Conservation (phyloP, 352 stramenopile species). For the Poterioochromonas sp. region DNA sequence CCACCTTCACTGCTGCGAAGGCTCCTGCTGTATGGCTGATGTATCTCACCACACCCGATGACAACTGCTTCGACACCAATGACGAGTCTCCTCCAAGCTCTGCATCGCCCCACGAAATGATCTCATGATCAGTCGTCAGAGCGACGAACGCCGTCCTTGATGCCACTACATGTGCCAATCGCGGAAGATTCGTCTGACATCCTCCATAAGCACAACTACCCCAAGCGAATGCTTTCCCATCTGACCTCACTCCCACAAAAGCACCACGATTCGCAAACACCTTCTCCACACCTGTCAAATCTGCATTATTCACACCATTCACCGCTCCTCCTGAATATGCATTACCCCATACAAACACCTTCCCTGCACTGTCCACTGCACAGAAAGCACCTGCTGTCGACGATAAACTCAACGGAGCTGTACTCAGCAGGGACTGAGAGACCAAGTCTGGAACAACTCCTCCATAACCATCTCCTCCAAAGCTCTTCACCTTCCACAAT, state of each 20-base stretch:
- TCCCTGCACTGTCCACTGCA: not conserved
- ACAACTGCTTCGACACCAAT: not conserved
- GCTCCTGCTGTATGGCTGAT: not conserved
- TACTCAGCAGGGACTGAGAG: not conserved
- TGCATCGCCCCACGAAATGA: constrained; percentile 9
- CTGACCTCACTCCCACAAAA: constrained; percentile 3
- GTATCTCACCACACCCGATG: not conserved
- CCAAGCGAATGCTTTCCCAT: constrained; percentile 2
- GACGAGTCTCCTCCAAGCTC: not conserved
- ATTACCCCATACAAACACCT: constrained; percentile 4
- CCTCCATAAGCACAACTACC: constrained; percentile 22
- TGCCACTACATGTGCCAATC: not conserved
- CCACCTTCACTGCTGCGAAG: not conserved
- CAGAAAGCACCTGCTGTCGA: not conserved
- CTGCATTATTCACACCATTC: not conserved
- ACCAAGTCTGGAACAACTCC: constrained; percentile 6
- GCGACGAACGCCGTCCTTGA: not conserved
- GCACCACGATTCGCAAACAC: not conserved
- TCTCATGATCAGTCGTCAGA: not conserved
- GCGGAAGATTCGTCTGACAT: constrained; percentile 6
- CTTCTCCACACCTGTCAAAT: not conserved
- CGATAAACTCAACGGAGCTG: not conserved
- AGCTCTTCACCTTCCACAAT: not conserved
- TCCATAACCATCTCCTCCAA: not conserved
- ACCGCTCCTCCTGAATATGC: not conserved